phyloP scores from a whole-genome alignment of 2,329 filamentous ascomycete species.

The Piedraia hortae region DNA sequence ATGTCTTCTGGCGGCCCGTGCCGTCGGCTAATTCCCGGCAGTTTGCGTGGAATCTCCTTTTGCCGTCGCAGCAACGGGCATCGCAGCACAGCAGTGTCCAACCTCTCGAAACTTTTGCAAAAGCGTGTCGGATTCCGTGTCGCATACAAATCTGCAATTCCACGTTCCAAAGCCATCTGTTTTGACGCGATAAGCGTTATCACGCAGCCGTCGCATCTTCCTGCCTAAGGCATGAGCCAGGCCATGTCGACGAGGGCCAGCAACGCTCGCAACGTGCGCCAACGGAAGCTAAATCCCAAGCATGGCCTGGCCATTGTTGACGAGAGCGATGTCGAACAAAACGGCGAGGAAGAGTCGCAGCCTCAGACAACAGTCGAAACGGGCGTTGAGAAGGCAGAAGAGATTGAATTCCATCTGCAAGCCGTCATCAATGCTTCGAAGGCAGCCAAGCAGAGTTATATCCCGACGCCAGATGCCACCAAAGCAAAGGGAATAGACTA shows the following conservation, averaged over 20 bases:
- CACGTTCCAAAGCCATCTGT: too few species aligned
- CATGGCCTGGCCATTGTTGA: conserved; percentile 63
- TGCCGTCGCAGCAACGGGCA: too few species aligned
- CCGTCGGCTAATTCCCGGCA: too few species aligned
- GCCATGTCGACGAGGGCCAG: conserved; percentile 7
- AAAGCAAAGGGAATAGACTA: conserved; percentile 41
- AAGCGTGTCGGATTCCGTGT: too few species aligned
- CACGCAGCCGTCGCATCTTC: too few species aligned
- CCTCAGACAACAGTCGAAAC: conserved; percentile 76
- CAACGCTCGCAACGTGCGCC: conserved; percentile 27
- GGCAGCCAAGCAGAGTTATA: conserved; percentile 28
- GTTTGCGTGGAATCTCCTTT: too few species aligned
- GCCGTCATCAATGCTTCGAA: conserved; percentile 44
- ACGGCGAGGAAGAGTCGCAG: conserved; percentile 57
- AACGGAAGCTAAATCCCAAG: conserved; percentile 82
- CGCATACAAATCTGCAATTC: too few species aligned
- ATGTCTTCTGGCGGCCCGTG: too few species aligned
- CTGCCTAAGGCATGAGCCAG: conserved; percentile 3
- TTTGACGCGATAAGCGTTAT: too few species aligned
- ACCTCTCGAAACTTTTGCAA: too few species aligned
- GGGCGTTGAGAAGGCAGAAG: conserved; percentile 87
- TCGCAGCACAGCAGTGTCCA: too few species aligned
- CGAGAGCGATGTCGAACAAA: conserved; percentile 68
- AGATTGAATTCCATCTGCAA: conserved; percentile 93
- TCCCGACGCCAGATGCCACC: conserved; percentile 38